Percentiles rank a stretch among this genome's conserved stretches.
Evolutionary conservation across 495 filamentous ascomycete species (phyloP).

Genomic region (Acidiella bohemica): DNA sequence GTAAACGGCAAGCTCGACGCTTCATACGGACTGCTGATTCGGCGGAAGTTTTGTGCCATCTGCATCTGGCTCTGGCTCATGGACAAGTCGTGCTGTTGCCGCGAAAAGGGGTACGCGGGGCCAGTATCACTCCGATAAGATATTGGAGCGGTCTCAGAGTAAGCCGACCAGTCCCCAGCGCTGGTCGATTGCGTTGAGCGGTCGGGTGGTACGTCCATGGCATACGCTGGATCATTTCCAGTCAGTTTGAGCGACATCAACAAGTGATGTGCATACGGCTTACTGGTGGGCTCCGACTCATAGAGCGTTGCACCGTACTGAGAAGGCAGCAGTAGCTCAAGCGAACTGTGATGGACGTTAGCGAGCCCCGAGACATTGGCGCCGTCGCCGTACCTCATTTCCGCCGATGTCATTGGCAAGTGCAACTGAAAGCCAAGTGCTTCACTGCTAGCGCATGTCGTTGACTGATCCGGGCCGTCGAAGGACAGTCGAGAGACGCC

Average conservation of each 20-base stretch:
- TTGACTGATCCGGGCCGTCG: slow-evolving; percentile 8
- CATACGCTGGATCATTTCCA: too few species aligned
- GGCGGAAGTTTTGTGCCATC: slow-evolving; percentile 7
- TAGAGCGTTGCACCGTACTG: slow-evolving; percentile 13
- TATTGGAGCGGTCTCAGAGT: too few species aligned
- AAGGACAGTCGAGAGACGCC: slow-evolving; percentile 10
- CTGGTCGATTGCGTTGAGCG: too few species aligned
- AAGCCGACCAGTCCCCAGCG: too few species aligned
- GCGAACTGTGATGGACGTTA: slow-evolving; percentile 11
- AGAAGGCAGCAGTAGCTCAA: slow-evolving; percentile 16
- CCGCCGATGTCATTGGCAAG: slow-evolving; percentile 11
- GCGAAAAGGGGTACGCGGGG: too few species aligned
- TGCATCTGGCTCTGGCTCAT: too few species aligned
- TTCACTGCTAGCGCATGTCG: slow-evolving; percentile 2
- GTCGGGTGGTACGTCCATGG: too few species aligned
- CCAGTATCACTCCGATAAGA: too few species aligned
- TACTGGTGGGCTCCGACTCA: slow-evolving; percentile 14
- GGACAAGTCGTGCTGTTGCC: not conserved
- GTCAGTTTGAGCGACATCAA: too few species aligned
- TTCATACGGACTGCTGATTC: slow-evolving; percentile 15
- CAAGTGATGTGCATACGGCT: slow-evolving; percentile 1
- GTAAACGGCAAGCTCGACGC: slow-evolving; percentile 2
- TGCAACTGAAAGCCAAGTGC: slow-evolving; percentile 5
- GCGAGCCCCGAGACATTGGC: too few species aligned
- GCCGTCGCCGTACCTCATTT: slow-evolving; percentile 18